Evolutionary conservation across 768 basidiomycete genomes (phyloP).

Genomic region (Trametes elegans): DNA sequence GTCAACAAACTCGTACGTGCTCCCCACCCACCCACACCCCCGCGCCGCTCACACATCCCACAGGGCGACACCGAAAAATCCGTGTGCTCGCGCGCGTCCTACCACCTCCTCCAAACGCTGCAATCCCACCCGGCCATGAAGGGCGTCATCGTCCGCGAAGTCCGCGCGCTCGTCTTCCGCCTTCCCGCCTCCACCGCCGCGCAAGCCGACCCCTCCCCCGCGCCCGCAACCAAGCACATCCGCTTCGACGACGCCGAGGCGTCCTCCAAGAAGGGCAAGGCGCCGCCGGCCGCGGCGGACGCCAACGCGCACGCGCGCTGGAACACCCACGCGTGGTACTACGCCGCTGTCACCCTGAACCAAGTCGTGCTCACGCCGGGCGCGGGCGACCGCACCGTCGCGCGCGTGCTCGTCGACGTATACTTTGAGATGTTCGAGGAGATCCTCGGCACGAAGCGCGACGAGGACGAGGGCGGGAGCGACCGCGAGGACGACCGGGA

Average conservation of each 20-base stretch:
- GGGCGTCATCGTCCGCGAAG: constrained; percentile 81
- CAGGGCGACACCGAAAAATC: constrained; percentile 89
- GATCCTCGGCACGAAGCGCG: constrained; percentile 63
- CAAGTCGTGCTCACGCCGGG: constrained; percentile 73
- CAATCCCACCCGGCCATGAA: constrained; percentile 96
- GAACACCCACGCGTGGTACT: constrained; percentile 83
- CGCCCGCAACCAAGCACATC: constrained; percentile 43
- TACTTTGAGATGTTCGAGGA: constrained; percentile 96
- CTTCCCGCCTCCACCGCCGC: constrained; percentile 42
- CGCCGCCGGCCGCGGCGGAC: constrained; percentile 9
- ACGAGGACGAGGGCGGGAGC: constrained; percentile 38
- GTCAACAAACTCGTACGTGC: constrained; percentile 86
- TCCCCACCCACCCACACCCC: background rate
- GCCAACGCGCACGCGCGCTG: constrained; percentile 40
- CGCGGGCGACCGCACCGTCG: constrained; percentile 67
- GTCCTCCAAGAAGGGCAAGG: constrained; percentile 19
- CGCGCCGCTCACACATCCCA: background rate
- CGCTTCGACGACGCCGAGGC: constrained; percentile 45
- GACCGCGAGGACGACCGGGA: constrained; percentile 35
- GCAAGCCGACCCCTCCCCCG: constrained; percentile 25
- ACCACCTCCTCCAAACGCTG: constrained; percentile 84
- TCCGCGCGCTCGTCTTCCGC: constrained; percentile 73
- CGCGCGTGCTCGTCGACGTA: constrained; percentile 76
- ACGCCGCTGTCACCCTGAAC: constrained; percentile 91
- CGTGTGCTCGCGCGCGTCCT: constrained; percentile 86